A percentile compares a stretch with the other conserved stretches of the same genome.
phyloP scores from a whole-genome alignment of 2,329 filamentous ascomycete genomes.

The Epichloe hybrida region DNA sequence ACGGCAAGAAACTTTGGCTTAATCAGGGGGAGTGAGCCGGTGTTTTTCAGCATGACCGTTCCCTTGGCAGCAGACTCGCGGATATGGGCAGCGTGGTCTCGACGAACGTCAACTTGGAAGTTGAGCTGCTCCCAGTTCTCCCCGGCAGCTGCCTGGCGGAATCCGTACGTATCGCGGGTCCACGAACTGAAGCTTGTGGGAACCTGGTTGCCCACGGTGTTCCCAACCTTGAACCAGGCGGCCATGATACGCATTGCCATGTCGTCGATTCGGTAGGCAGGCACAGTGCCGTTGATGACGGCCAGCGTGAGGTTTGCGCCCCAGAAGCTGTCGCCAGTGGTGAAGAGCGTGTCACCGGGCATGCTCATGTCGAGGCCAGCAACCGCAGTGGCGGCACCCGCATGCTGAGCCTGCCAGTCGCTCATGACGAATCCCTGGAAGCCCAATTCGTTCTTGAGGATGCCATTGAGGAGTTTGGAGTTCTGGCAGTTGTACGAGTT shows the following conservation, averaged over 20 bases:
- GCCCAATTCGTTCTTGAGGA: slow-evolving; percentile 67
- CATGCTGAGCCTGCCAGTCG: slow-evolving; percentile 70
- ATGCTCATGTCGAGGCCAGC: slow-evolving; percentile 80
- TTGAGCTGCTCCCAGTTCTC: slow-evolving; percentile 58
- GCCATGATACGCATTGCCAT: slow-evolving; percentile 79
- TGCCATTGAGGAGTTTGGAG: slow-evolving; percentile 57
- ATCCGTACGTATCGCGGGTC: slow-evolving; percentile 64
- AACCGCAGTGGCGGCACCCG: slow-evolving; percentile 46
- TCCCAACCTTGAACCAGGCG: slow-evolving; percentile 53
- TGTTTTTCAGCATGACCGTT: slow-evolving; percentile 81
- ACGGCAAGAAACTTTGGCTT: slow-evolving; percentile 63
- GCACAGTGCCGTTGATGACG: slow-evolving; percentile 78
- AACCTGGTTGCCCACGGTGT: slow-evolving; percentile 30
- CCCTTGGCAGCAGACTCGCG: slow-evolving; percentile 66
- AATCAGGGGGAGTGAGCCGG: slow-evolving; percentile 59
- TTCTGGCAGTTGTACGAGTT: slow-evolving; percentile 73
- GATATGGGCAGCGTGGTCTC: slow-evolving; percentile 58
- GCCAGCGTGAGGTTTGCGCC: slow-evolving; percentile 78
- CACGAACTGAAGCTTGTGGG: slow-evolving; percentile 79
- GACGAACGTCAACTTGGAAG: slow-evolving; percentile 71
- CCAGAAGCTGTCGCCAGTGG: slow-evolving; percentile 62
- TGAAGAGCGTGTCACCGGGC: slow-evolving; percentile 71
- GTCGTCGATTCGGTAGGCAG: slow-evolving; percentile 78
- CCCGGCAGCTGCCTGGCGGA: slow-evolving; percentile 47
- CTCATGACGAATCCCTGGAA: slow-evolving; percentile 72